Evolutionary conservation across 805 yeast species (phyloP), one percentile per base, ranked within the genome.

Genomic region (Candida yuanshanica): DNA sequence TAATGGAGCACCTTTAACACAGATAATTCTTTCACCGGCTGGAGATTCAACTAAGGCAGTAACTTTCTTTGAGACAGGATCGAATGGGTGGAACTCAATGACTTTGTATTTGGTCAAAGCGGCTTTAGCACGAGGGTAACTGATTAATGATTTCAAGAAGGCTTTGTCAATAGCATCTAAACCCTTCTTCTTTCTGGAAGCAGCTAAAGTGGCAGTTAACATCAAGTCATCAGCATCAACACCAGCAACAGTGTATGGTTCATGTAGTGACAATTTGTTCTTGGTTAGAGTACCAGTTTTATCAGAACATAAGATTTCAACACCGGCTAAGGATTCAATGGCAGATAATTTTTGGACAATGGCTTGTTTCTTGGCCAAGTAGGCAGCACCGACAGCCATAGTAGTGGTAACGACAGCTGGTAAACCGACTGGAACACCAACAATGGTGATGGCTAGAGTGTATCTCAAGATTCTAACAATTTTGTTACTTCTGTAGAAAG

Each of bases 341-440:
- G 96, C 96, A 68, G 95, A 85, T 63, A 89, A 77, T 68, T 89
- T 89, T 73, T 89, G 96, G 60, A 89, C 97, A 77, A 89, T 89
- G 58, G 96, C 96, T 73, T 87, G 87, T 73, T 88, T 89, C 80
- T 88, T 86, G 61, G 96, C 96, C 64, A 89, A 76, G 83, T 89
- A 87, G 65, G 96, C 96, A 68, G 96, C 97, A 81, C 97, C 97
- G 71, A 90, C 97, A 69, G 97, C 97, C 96, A 89, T 88, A 68
- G 96, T 89, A 61, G 96, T 89, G 76, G 96, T 89, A 56, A 88
- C 96, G 64, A 89, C 96, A 67, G 95, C 96, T 69, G 96, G 96
- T 67, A 89, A 81, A 84, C 96, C 96, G 56, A 89, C 96, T 68
- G 96, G 96, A 58, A 89, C 96, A 83, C 96, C 96, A 59, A 89